Percentiles rank a stretch among this genome's conserved stretches.
These are phyloP conservation scores for Nicotiana rustica DNA, from an alignment of 305 asterid species.

Conservation along the genomic window DNA sequence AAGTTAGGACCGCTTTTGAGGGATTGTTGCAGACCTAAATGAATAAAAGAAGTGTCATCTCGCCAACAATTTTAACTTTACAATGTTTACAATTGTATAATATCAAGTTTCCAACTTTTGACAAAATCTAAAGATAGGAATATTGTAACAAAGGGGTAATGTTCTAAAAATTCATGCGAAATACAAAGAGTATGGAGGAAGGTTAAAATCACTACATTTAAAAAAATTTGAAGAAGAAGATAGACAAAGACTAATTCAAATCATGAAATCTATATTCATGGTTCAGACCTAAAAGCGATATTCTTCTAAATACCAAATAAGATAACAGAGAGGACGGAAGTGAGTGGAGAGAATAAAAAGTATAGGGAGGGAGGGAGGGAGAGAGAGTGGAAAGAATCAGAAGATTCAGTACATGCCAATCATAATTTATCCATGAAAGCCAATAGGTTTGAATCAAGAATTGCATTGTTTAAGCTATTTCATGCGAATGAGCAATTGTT, in stretches of 20 bases:
- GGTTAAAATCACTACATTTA: background rate
- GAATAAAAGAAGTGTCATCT: background rate
- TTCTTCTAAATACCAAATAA: background rate
- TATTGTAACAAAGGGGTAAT: background rate
- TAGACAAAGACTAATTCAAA: background rate
- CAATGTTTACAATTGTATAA: background rate
- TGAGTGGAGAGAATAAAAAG: background rate
- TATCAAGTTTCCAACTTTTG: background rate
- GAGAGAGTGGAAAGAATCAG: background rate
- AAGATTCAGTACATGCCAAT: background rate
- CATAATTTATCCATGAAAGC: background rate
- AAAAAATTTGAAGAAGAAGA: background rate
- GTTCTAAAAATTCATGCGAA: background rate
- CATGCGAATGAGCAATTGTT: background rate
- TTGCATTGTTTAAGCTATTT: background rate
- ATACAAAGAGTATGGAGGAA: background rate
- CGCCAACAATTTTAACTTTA: background rate
- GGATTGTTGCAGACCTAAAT: background rate
- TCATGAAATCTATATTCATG: background rate
- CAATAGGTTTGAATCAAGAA: background rate
- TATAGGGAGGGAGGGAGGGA: background rate
- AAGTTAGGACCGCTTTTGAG: background rate
- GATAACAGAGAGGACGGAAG: background rate
- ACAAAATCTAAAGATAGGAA: background rate
- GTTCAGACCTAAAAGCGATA: background rate